Conservation (phyloP, 257 asterid species). For the Ophiorrhiza pumila region DNA sequence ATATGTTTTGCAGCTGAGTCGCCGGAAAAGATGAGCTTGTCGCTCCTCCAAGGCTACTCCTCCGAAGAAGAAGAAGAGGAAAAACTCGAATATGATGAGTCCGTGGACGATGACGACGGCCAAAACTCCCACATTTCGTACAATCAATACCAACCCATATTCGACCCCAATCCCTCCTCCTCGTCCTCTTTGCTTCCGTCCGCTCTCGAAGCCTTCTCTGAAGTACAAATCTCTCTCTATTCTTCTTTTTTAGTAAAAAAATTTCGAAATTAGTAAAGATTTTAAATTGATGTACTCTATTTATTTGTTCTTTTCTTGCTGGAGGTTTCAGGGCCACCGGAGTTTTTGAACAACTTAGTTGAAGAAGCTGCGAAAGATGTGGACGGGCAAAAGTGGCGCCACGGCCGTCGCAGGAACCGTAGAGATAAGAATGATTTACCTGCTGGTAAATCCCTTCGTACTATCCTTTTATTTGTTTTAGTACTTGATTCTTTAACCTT, state of each 20-base stretch:
- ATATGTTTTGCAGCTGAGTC: neutral
- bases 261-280: neutral
- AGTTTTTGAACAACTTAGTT: slow-evolving; percentile 68
- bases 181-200: slow-evolving; percentile 76
- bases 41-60: slow-evolving; percentile 86
- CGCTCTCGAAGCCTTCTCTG: slow-evolving; percentile 82
- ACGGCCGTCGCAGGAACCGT: slow-evolving; percentile 51
- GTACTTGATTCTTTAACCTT: no score
- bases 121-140: slow-evolving; percentile 29
- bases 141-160: slow-evolving; percentile 61
- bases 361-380: slow-evolving; percentile 47
- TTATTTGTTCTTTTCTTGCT: slow-evolving; percentile 1
- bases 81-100: slow-evolving; percentile 27
- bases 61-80: slow-evolving; percentile 73
- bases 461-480: no score
- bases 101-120: slow-evolving; percentile 40
- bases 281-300: neutral
- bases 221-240: slow-evolving; percentile 36
- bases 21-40: slow-evolving; percentile 58
- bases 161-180: slow-evolving; percentile 64
- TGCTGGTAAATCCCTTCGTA: slow-evolving; percentile 41
- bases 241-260: no score
- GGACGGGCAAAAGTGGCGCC: slow-evolving; percentile 52
- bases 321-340: slow-evolving; percentile 89
- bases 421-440: slow-evolving; percentile 72